phyloP scores from a whole-genome alignment of 2,329 filamentous ascomycete genomes.

The Polytolypa hystricis region DNA sequence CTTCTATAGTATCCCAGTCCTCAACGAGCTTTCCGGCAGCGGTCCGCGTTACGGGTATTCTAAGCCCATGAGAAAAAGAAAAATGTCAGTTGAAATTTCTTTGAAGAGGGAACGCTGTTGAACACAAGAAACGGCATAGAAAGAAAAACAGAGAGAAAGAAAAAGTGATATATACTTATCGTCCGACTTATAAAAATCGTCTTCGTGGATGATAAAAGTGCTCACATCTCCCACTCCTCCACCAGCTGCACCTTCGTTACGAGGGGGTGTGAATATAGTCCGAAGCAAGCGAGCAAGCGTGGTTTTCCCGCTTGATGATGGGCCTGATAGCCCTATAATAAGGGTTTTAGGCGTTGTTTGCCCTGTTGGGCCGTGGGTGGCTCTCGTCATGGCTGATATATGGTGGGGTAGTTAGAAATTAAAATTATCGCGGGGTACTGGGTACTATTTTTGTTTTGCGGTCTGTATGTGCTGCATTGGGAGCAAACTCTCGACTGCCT shows the following conservation, averaged over 20 bases:
- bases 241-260: no score
- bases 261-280: constrained; percentile 57
- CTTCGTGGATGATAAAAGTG: constrained; percentile 75
- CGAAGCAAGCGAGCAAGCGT: constrained; percentile 78
- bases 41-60: constrained; percentile 37
- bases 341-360: no score
- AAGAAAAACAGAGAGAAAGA: no score
- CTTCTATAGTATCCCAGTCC: constrained; percentile 85
- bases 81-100: no score
- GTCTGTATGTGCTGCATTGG: no score
- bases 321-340: constrained; percentile 66
- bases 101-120: neutral
- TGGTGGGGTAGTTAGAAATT: no score
- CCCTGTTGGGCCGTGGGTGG: no score
- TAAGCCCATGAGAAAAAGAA: no score
- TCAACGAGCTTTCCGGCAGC: constrained; percentile 47
- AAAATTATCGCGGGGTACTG: no score
- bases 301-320: constrained; percentile 89
- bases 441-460: no score
- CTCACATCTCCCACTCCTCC: constrained; percentile 13
- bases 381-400: no score
- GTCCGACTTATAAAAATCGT: constrained; percentile 89
- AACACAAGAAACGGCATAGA: neutral
- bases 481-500: no score
- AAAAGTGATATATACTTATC: constrained; percentile 42